These are phyloP conservation scores for Eruca vesicaria DNA, from an alignment of 441 rosid genomes.

Conservation along the genomic window DNA sequence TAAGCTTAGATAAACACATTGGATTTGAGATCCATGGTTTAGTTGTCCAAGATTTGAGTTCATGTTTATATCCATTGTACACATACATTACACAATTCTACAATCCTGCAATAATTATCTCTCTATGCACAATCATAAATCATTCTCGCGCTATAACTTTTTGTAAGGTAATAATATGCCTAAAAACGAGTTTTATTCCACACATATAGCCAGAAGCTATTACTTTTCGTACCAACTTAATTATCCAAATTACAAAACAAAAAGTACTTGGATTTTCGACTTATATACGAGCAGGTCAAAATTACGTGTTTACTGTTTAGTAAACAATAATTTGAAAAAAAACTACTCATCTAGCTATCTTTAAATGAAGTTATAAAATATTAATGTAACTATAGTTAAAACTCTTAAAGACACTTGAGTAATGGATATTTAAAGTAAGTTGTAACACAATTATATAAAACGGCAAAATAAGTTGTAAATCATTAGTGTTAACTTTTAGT, in stretches of 20 bases:
- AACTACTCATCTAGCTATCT: background rate
- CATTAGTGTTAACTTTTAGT: background rate
- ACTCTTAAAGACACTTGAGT: background rate
- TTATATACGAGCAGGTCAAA: background rate
- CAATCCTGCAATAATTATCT: background rate
- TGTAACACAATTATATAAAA: background rate
- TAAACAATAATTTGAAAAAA: background rate
- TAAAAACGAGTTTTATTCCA: background rate
- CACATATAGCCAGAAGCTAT: background rate
- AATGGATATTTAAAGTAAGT: background rate
- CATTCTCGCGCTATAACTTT: background rate
- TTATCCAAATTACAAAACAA: background rate
- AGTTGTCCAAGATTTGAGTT: constrained; percentile 20
- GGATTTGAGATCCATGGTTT: constrained; percentile 4
- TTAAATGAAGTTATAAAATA: background rate
- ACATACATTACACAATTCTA: background rate
- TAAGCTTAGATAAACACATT: constrained; percentile 11
- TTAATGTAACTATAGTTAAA: background rate
- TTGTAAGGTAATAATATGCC: background rate
- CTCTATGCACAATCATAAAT: background rate
- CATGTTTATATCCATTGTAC: constrained; percentile 14
- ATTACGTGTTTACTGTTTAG: background rate
- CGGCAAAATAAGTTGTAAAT: background rate
- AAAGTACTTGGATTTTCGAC: background rate
- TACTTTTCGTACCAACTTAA: background rate